A percentile compares a stretch with the other conserved stretches of the same genome.
Evolutionary conservation across 352 stramenopile species (phyloP).

Genomic region (Globisporangium lucens): DNA sequence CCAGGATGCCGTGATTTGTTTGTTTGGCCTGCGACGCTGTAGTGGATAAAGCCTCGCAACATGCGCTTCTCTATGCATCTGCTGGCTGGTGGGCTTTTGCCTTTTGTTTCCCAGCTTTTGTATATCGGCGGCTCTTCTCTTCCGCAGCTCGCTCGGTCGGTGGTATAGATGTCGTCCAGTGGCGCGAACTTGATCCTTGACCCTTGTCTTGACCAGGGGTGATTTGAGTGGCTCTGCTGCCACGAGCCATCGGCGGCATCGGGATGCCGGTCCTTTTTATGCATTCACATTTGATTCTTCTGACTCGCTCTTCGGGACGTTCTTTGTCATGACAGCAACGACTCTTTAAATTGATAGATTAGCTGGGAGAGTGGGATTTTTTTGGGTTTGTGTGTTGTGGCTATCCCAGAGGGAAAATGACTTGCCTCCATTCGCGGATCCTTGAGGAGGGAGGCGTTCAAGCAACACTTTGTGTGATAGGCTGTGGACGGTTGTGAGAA

Average conservation of each 20-base stretch:
- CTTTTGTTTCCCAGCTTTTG: background rate
- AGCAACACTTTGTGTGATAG: too few relatives aligned
- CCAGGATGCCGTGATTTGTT: background rate
- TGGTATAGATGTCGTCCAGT: background rate
- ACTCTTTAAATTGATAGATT: background rate
- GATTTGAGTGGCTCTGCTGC: slow-evolving; percentile 1
- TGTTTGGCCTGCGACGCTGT: background rate
- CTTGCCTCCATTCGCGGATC: background rate
- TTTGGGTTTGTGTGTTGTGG: background rate
- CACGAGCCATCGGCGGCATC: background rate
- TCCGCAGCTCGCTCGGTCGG: background rate
- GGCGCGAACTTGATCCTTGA: background rate
- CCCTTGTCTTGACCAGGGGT: background rate
- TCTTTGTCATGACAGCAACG: background rate
- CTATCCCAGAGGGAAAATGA: background rate
- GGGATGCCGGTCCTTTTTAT: background rate
- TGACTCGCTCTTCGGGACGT: background rate
- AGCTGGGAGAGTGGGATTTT: background rate
- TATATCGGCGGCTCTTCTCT: background rate
- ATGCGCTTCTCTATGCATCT: background rate
- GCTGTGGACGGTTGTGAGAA: too few relatives aligned
- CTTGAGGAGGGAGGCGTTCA: too few relatives aligned
- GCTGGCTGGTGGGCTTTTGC: background rate
- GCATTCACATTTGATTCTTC: background rate
- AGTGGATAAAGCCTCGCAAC: background rate